A percentile compares a stretch with the other conserved stretches of the same genome.
phyloP scores from a whole-genome alignment of 2,329 filamentous ascomycete species.

The Ophiostoma sp. region DNA sequence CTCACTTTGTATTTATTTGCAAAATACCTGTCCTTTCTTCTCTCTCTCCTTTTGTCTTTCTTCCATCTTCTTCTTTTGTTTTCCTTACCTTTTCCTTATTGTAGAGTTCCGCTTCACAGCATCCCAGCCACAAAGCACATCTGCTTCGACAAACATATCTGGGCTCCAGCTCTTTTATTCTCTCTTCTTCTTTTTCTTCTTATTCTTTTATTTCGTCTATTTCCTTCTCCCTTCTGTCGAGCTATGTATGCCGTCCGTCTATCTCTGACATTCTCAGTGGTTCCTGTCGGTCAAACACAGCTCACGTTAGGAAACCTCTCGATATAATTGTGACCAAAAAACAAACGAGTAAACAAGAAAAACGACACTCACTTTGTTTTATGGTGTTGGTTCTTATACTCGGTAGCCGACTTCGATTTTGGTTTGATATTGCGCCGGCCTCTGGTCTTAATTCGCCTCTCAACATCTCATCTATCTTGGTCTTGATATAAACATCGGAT shows the following conservation, averaged over 20 bases:
- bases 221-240: conserved; percentile 22
- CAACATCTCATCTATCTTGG: not conserved
- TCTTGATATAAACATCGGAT: not conserved
- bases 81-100: not conserved
- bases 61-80: conserved; percentile 4
- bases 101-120: conserved; percentile 11
- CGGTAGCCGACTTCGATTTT: not conserved
- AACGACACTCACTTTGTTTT: not conserved
- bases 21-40: not conserved
- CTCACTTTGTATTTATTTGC: not conserved
- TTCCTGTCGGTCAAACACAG: conserved; percentile 14
- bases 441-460: not conserved
- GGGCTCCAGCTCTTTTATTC: conserved; percentile 4
- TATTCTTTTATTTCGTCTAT: not conserved
- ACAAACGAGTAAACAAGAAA: not conserved
- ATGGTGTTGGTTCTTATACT: not conserved
- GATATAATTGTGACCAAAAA: not conserved
- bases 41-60: not conserved
- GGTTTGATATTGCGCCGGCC: not conserved
- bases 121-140: conserved; percentile 14
- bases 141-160: conserved; percentile 4
- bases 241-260: conserved; percentile 47
- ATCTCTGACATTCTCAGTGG: conserved; percentile 35
- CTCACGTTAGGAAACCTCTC: not conserved
- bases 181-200: not conserved